phyloP scores from a whole-genome alignment of 225 moss, liverwort and hornwort genomes.

The Polytrichum commune region DNA sequence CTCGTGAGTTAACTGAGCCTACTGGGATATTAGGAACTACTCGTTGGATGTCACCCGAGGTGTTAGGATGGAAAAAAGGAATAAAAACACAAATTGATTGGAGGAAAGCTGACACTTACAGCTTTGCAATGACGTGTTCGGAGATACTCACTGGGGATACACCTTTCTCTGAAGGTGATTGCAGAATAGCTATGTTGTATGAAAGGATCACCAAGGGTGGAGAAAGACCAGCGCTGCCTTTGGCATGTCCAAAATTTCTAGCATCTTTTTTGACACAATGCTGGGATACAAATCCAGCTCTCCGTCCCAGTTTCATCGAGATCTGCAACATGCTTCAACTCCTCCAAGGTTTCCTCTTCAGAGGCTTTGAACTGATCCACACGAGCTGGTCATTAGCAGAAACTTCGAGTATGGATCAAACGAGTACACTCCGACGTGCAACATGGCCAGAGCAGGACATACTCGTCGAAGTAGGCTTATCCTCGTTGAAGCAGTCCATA shows the following conservation, averaged over 20 bases:
- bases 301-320: neutral
- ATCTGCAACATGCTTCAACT: neutral
- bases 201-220: neutral
- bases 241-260: neutral
- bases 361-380: neutral
- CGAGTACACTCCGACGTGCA: no score
- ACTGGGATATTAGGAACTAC: conserved; percentile 7
- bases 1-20: conserved; percentile 1
- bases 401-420: no score
- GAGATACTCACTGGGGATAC: conserved; percentile 6
- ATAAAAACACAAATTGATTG: neutral
- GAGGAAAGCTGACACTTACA: conserved; percentile 26
- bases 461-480: no score
- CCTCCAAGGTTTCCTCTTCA: neutral
- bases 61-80: neutral
- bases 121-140: conserved; percentile 14
- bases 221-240: neutral
- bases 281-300: neutral
- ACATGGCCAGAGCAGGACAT: no score
- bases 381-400: neutral
- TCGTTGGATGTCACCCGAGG: conserved; percentile 17
- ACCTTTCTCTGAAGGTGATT: conserved; percentile 5
- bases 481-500: no score
- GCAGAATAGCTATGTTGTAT: neutral
- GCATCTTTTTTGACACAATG: neutral